Percentiles rank a stretch among this genome's conserved stretches.
These are phyloP conservation scores for Corchorus olitorius DNA, from an alignment of 345 rosid species.

Conservation along the genomic window DNA sequence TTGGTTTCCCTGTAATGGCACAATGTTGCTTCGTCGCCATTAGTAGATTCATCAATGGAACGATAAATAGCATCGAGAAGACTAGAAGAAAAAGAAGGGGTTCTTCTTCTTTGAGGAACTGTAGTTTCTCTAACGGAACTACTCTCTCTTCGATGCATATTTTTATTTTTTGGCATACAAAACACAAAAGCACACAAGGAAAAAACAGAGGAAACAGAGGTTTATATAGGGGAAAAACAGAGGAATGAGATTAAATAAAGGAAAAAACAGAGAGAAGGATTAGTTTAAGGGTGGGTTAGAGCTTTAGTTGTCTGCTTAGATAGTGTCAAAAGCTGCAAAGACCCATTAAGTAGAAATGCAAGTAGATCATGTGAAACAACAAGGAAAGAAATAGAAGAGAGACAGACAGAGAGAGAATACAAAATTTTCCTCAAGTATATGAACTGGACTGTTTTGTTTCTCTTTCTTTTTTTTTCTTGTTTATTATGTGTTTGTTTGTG, in stretches of 20 bases:
- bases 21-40: conserved; percentile 22
- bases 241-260: conserved; percentile 8
- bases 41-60: conserved; percentile 57
- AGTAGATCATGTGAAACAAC: conserved; percentile 38
- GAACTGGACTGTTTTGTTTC: conserved; percentile 20
- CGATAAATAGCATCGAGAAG: conserved; percentile 76
- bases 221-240: conserved; percentile 27
- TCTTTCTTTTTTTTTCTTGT: neutral
- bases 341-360: conserved; percentile 27
- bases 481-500: neutral
- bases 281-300: conserved; percentile 23
- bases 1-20: conserved; percentile 27
- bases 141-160: conserved; percentile 45
- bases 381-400: neutral
- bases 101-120: conserved; percentile 59
- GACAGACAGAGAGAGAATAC: neutral
- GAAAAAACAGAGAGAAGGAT: conserved; percentile 18
- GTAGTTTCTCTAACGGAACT: conserved; percentile 28
- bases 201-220: conserved; percentile 9
- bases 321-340: conserved; percentile 70
- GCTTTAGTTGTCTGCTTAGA: conserved; percentile 55
- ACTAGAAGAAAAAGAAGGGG: conserved; percentile 86
- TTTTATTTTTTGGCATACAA: neutral
- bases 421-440: neutral
- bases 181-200: neutral